Evolutionary conservation across 495 filamentous ascomycete genomes (phyloP).

Genomic region (Ramalina peruviana): DNA sequence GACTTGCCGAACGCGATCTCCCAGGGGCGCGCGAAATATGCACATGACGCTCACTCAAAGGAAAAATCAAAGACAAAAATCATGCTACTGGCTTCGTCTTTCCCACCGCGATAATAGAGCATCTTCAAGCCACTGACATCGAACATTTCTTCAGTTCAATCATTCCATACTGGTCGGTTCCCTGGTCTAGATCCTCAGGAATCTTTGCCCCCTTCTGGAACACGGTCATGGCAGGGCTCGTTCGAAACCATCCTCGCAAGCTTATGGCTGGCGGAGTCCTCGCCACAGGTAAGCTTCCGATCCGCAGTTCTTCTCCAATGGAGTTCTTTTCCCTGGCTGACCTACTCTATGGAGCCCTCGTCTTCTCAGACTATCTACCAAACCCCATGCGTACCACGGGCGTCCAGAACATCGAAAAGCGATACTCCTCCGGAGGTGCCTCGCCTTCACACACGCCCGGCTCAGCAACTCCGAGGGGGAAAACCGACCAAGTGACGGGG

Average conservation of each 20-base stretch:
- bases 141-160: no score
- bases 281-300: slow-evolving; percentile 6
- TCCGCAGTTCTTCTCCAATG: not conserved
- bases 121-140: no score
- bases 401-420: slow-evolving; percentile 21
- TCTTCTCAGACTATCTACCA: slow-evolving; percentile 4
- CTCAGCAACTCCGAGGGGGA: slow-evolving; percentile 10
- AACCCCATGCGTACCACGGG: slow-evolving; percentile 13
- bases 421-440: slow-evolving; percentile 18
- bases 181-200: no score
- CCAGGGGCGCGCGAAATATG: no score
- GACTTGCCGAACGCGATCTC: no score
- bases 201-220: no score
- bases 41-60: no score
- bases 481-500: slow-evolving; percentile 6
- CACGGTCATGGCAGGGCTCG: slow-evolving; percentile 7
- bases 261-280: slow-evolving; percentile 8
- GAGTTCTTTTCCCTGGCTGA: not conserved
- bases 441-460: slow-evolving; percentile 17
- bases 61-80: no score
- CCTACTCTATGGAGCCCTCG: not conserved
- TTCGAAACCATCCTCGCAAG: slow-evolving; percentile 11
- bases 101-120: no score
- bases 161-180: no score
- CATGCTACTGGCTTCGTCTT: no score